Conservation (phyloP, 148 eudicot genomes). For the Dysphania ambrosioides region DNA sequence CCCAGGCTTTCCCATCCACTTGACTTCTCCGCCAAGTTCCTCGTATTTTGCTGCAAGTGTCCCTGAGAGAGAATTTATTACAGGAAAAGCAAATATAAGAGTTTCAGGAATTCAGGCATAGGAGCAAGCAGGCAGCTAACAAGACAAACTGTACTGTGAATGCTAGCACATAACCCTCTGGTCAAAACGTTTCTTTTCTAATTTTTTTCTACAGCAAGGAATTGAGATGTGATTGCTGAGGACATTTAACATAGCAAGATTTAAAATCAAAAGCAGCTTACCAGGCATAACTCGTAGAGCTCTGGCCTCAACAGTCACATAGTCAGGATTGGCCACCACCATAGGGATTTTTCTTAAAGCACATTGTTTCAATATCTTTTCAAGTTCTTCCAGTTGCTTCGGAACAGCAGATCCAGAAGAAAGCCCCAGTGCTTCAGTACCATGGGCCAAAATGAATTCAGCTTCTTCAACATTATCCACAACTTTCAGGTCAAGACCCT, state of each 20-base stretch:
- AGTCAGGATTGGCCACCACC: slow-evolving; percentile 98
- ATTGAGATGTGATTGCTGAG: neutral
- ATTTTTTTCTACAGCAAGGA: no score
- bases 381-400: slow-evolving; percentile 64
- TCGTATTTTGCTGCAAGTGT: slow-evolving; percentile 83
- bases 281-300: slow-evolving; percentile 91
- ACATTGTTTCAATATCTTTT: slow-evolving; percentile 65
- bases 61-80: slow-evolving; percentile 31
- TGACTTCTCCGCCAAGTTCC: slow-evolving; percentile 93
- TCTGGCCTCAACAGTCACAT: slow-evolving; percentile 94
- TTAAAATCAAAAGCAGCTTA: slow-evolving; percentile 22
- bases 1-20: slow-evolving; percentile 98
- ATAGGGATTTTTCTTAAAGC: slow-evolving; percentile 72
- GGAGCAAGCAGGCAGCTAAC: neutral
- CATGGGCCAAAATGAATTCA: slow-evolving; percentile 85
- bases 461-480: slow-evolving; percentile 89
- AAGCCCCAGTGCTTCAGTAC: slow-evolving; percentile 88
- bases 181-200: neutral
- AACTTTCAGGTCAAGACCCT: slow-evolving; percentile 79
- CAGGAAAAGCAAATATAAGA: neutral
- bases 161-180: neutral
- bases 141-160: neutral
- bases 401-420: slow-evolving; percentile 64
- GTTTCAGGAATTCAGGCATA: neutral
- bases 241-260: slow-evolving; percentile 3